Percentiles rank a stretch among this genome's conserved stretches.
phyloP scores from a whole-genome alignment of 148 eudicot species.

The Fagopyrum tataricum region DNA sequence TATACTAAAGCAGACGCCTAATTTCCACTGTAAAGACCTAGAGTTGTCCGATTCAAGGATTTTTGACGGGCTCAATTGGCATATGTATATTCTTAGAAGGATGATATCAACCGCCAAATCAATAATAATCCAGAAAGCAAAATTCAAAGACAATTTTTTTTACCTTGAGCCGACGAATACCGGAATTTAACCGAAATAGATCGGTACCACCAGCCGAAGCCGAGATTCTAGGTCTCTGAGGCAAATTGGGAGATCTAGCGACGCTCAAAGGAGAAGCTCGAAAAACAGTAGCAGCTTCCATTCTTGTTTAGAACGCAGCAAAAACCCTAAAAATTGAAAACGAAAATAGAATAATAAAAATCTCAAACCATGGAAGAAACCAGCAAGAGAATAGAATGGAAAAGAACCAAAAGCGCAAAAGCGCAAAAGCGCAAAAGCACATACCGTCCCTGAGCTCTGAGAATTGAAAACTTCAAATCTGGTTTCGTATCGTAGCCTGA shows the following conservation, averaged over 20 bases:
- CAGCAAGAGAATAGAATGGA: neutral
- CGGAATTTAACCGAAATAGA: neutral
- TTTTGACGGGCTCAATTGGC: neutral
- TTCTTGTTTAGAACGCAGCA: neutral
- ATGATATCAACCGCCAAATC: neutral
- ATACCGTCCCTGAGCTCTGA: neutral
- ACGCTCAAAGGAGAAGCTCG: constrained; percentile 5
- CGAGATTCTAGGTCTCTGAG: constrained; percentile 7
- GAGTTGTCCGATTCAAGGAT: neutral
- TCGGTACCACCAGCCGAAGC: constrained; percentile 3
- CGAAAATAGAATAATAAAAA: neutral
- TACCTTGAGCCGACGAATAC: neutral
- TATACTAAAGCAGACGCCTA: neutral
- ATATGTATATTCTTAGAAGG: neutral
- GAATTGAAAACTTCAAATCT: neutral
- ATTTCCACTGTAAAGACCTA: neutral
- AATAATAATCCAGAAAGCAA: neutral
- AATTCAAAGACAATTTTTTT: neutral
- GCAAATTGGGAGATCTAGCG: constrained; percentile 8
- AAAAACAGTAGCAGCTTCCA: constrained; percentile 9
- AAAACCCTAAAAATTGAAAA: neutral
- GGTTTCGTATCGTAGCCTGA: neutral
- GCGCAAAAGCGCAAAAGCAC: neutral
- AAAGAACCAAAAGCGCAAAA: neutral
- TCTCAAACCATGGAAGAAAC: neutral